Conservation (phyloP, 441 rosid genomes). For the Adansonia gregorii region DNA sequence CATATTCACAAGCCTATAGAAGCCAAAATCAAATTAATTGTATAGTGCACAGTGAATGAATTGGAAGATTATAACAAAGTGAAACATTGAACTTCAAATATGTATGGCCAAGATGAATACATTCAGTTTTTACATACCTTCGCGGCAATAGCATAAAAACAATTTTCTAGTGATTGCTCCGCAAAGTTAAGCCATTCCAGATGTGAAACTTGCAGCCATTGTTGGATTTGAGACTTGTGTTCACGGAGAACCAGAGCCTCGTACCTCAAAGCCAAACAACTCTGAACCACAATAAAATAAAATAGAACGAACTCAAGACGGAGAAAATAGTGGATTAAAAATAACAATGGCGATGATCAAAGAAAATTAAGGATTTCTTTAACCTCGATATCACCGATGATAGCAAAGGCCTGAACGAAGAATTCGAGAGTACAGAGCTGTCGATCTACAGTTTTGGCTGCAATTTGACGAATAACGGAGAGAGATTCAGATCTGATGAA, state of each 20-base stretch:
- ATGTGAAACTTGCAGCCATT: conserved; percentile 55
- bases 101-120: not conserved
- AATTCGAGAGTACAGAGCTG: conserved; percentile 70
- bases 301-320: not conserved
- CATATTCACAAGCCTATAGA: conserved; percentile 62
- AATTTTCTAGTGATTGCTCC: conserved; percentile 49
- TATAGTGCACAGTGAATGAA: not conserved
- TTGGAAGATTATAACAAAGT: not conserved
- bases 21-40: conserved; percentile 17
- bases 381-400: conserved; percentile 72
- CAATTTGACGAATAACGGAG: conserved; percentile 42
- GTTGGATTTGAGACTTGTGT: conserved; percentile 44
- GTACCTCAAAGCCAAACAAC: conserved; percentile 71
- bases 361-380: not conserved
- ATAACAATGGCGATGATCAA: not conserved
- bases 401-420: conserved; percentile 72
- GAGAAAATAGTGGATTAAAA: not conserved
- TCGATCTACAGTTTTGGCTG: conserved; percentile 43
- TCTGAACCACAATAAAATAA: conserved; percentile 36
- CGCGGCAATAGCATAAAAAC: conserved; percentile 56
- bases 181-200: conserved; percentile 72
- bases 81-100: not conserved
- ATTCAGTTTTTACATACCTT: conserved; percentile 44
- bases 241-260: conserved; percentile 71
- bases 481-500: conserved; percentile 57